Evolutionary conservation across 1,284 basidiomycete species (phyloP), one percentile per base, ranked within the genome.

Genomic region (Pseudozyma thailandica): DNA sequence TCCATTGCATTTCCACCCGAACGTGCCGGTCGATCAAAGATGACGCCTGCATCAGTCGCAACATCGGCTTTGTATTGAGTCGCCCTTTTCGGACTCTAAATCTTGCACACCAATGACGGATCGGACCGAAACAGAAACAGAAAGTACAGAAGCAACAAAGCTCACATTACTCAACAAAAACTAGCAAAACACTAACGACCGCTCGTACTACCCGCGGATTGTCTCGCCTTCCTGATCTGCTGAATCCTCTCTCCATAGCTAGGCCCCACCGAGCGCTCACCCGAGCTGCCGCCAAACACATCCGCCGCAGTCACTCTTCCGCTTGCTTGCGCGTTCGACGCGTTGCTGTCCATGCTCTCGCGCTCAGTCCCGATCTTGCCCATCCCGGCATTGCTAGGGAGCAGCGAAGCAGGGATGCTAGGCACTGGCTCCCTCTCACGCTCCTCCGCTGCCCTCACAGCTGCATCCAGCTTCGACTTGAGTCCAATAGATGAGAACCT

Each of bases 401-500:
- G 13, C 9, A 71, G 42, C 39, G 68, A 64, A 5, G 51, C 54
- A 1, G 68, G 61, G 13, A 71, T 25, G 0, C 57, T 31, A 2
- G 66, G 66, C 0, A 60, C 66, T 7, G 63, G 56, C 12, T 57
- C 39, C 42, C 47, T 38, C 23, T 63, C 65, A 12, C 51, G 45
- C 28, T 63, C 59, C 18, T 70, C 66, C 0, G 58, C 51, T 6
- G 55, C 62, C 12, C 47, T 35, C 2, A 72, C 58, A 1, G 62
- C 58, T 3, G 58, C 69, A 27, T 72, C 69, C 30, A 72, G 51
- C 27, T 72, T 72, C 6, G 54, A 51, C 27, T 64, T 64, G 21
- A 72, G 48, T n/a, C 63, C 69, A 20, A 66, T 50, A 12, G 51
- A 51, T 1, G 54, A 50, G 21, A 72, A 52, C 15, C 69, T 23